Evolutionary conservation across 1,284 basidiomycete genomes (phyloP), one percentile per base, ranked within the genome.

Genomic region (Meira miltonrushii): DNA sequence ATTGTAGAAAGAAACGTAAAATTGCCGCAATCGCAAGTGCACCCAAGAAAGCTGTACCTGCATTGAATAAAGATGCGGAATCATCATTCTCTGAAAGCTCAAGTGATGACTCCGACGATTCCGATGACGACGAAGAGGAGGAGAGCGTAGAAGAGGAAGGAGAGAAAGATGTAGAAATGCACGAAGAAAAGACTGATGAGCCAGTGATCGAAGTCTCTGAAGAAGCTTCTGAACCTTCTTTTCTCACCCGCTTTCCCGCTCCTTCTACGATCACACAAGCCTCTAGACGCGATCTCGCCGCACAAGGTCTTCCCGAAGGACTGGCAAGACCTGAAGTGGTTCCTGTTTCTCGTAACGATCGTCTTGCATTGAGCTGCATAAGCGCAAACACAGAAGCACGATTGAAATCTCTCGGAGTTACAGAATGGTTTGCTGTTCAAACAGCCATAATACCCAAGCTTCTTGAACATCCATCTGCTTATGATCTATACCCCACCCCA

Each of bases 391-490:
- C 57, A 10, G 17, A 39, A n/a, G 23, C 11, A 39, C 15, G 60
- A 17, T 41, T 64, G 1, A 37, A 48, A 23, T 39, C 50, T 46
- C 46, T 76, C 13, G 75, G 74, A 2, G 64, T 77, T 39, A 58
- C 58, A 39, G 65, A 71, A n/a, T 77, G 74, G 74, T 78, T 78
- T 68, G 60, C 72, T 88, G 90, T 94, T 9, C 92, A 94, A 81
- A 90, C 88, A 0, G 83, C 83, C 13, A 83, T 92, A 8, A 81
- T 94, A 1, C 90, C 91, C 0, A 85, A 89, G 66, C 81, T 95
- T 2, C 82, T 92, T 17, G 81, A 81, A 13, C 67, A 64, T n/a
- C 69, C 75, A 1, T 58, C 59, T 37, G 61, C 68, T 43, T 60
- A 62, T 12, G 60, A 57, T 3, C 80, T 95, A 2, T 91, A 92